These are phyloP conservation scores for Kodamaea kakaduensis DNA, from an alignment of 805 yeast genomes.

Conservation along the genomic window DNA sequence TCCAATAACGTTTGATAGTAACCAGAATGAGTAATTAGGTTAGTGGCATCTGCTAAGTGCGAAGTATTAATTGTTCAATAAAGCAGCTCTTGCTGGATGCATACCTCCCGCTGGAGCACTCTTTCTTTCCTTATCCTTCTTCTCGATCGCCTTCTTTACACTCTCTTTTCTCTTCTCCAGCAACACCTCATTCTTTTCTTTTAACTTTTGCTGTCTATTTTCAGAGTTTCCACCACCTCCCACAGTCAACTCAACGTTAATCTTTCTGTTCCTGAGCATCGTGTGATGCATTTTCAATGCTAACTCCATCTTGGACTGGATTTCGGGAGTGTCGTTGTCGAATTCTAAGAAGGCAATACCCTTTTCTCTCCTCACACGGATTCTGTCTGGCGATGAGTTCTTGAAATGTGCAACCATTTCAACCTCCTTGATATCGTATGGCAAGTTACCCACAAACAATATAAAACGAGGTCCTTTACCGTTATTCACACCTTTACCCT, in stretches of 20 bases:
- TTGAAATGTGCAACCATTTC: constrained; percentile 71
- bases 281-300: constrained; percentile 86
- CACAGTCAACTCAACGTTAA: constrained; percentile 93
- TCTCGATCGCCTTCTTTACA: constrained; percentile 37
- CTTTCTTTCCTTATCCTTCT: constrained; percentile 34
- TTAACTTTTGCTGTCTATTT: constrained; percentile 61
- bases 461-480: constrained; percentile 64
- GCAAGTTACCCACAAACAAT: constrained; percentile 86
- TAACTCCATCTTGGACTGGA: constrained; percentile 74
- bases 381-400: constrained; percentile 63
- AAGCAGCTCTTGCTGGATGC: constrained; percentile 67
- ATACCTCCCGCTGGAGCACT: constrained; percentile 31
- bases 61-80: constrained; percentile 30
- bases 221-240: constrained; percentile 96
- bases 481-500: constrained; percentile 53
- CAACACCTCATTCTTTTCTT: constrained; percentile 72
- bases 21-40: background rate
- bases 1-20: too few relatives aligned
- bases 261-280: constrained; percentile 61
- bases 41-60: too few relatives aligned
- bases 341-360: constrained; percentile 94
- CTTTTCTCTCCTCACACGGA: constrained; percentile 77
- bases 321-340: constrained; percentile 51
- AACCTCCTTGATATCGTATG: constrained; percentile 61
- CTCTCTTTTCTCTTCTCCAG: constrained; percentile 64